Base-by-base conservation (phyloP, 1,139 yeast species). In the Arxiozyma heterogenica region DNA sequence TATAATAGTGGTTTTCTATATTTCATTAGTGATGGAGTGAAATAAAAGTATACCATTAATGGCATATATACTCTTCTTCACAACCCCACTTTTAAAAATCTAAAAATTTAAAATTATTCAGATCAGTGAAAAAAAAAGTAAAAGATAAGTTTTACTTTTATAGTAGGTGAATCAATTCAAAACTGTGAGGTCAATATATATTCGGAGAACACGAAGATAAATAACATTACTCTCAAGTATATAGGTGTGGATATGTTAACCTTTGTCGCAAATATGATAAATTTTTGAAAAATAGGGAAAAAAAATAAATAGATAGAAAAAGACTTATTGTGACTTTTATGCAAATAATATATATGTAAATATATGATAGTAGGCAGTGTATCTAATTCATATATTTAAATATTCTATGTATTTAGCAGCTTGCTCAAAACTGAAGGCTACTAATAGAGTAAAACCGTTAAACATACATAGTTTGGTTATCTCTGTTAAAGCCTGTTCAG, bases 371-470 rank as follows among this genome's bases (percentile, higher is more conserved):
- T 47, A 12, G 39, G 17, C 18, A n/a, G n/a, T 15, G 12, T 41
- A 18, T 30, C n/a, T 15, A 22, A 23, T 18, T 57, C 51, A 63
- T 43, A 53, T 52, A 55, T 64, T 66, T 58, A 68, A 50, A 51
- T 60, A 65, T 51, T 65, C 81, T 23, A 91, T 69, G 64, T 90
- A 91, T 55, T 81, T 83, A 0, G 91, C 96, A 1, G 96, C 95
- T 64, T 93, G 97, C 58, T 82, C 89, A 60, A 82, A 82, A 38
- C 84, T 80, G 87, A 96, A 90, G 0, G 95, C 86, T 42, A 89
- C 71, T 1, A 91, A 73, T 57, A 91, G 64, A 0, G 95, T 79
- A 55, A 86, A 73, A 53, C 86, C 89, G 59, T 84, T 83, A 60
- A 81, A 81, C 55, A 91, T 71, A 59, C 95, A 83, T 39, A 84